phyloP scores from a whole-genome alignment of 257 asterid species.

The Apocynum venetum region DNA sequence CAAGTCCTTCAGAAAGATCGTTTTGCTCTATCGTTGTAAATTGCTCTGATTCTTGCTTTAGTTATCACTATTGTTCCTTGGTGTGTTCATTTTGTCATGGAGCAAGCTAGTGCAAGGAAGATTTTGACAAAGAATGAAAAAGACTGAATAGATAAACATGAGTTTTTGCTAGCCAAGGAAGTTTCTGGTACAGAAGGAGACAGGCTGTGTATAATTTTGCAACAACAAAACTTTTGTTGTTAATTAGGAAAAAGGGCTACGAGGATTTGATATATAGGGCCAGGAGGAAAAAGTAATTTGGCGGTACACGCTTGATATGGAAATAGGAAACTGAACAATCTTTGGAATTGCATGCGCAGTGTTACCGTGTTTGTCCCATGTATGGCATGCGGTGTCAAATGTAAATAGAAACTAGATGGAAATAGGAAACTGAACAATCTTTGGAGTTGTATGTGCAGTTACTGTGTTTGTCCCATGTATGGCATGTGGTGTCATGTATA shows the following conservation, averaged over 20 bases:
- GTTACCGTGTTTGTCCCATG: constrained; percentile 1
- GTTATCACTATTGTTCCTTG: not conserved
- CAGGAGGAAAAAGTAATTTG: not conserved
- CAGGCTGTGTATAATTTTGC: not conserved
- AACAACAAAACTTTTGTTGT: not conserved
- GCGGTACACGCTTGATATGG: not conserved
- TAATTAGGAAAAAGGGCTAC: not conserved
- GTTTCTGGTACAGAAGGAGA: not conserved
- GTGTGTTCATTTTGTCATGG: not conserved
- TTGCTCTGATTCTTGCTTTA: not conserved
- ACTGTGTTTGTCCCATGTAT: constrained; percentile 8
- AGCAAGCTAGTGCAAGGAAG: not conserved
- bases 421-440: not conserved
- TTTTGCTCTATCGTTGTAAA: not conserved
- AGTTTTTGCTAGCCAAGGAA: not conserved
- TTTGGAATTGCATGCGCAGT: not conserved
- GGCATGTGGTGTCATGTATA: not conserved
- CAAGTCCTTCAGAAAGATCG: not conserved
- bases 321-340: not conserved
- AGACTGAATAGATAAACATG: not conserved
- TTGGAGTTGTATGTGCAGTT: not conserved
- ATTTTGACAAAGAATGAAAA: not conserved
- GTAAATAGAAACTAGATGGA: not conserved
- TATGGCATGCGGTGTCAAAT: constrained; percentile 1
- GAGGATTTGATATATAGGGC: not conserved